Evolutionary conservation across 2,329 filamentous ascomycete genomes (phyloP).

Genomic region (Emmonsia crescens): DNA sequence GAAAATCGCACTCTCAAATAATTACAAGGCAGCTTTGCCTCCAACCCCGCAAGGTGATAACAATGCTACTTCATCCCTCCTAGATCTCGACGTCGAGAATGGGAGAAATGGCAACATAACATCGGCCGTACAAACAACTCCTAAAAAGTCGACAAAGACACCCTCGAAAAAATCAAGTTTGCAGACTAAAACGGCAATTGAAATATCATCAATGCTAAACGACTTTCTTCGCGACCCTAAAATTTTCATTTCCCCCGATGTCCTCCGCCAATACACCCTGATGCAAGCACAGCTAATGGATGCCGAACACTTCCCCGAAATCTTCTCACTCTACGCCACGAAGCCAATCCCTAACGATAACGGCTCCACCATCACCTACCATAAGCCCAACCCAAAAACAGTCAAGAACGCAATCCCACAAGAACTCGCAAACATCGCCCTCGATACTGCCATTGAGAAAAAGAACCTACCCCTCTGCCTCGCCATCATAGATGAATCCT

Average conservation of each 20-base stretch:
- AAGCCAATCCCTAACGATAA: constrained; percentile 62
- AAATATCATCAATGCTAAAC: constrained; percentile 50
- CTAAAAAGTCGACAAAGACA: constrained; percentile 14
- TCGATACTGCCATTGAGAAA: constrained; percentile 67
- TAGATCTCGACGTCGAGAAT: constrained; percentile 24
- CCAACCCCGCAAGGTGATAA: constrained; percentile 18
- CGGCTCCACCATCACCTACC: constrained; percentile 50
- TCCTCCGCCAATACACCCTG: constrained; percentile 64
- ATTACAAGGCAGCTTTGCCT: constrained; percentile 14
- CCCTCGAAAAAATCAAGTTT: constrained; percentile 19
- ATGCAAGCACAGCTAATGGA: constrained; percentile 63
- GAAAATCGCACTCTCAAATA: constrained; percentile 20
- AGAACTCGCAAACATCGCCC: constrained; percentile 59
- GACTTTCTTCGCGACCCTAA: constrained; percentile 60
- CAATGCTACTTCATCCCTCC: constrained; percentile 31
- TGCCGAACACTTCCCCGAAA: constrained; percentile 65
- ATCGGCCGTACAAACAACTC: constrained; percentile 20
- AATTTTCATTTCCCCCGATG: constrained; percentile 65
- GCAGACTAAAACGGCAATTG: constrained; percentile 28
- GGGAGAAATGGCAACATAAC: constrained; percentile 2
- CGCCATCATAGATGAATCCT: constrained; percentile 58
- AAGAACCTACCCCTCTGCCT: constrained; percentile 70
- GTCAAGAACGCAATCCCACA: constrained; percentile 61
- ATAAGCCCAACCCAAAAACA: constrained; percentile 54
- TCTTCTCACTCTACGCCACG: constrained; percentile 70